Conservation (phyloP, 179 eudicot genomes). For the Patellifolia procumbens region DNA sequence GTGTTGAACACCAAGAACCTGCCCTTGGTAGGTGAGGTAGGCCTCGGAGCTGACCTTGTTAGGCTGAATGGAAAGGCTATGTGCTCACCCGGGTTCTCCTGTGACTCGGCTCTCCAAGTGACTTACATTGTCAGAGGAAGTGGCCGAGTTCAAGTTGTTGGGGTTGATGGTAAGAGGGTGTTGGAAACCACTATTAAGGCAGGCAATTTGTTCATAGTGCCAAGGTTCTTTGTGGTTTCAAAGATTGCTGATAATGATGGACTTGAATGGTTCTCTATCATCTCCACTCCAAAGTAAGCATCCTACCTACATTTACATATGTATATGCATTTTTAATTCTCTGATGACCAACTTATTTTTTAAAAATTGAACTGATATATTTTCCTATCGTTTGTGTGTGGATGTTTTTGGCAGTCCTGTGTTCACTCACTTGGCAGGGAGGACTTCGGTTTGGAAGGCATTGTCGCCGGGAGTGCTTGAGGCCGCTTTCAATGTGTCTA, state of each 20-base stretch:
- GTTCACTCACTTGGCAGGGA: conserved; percentile 82
- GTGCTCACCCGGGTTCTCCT: too few species aligned
- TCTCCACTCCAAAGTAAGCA: conserved; percentile 54
- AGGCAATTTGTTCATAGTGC: conserved; percentile 67
- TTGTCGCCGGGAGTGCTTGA: conserved; percentile 64
- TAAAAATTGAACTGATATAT: too few species aligned
- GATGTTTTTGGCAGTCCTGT: conserved; percentile 60
- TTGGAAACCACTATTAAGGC: conserved; percentile 56
- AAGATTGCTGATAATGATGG: conserved; percentile 69
- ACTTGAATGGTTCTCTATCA: conserved; percentile 82
- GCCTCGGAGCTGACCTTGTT: too few species aligned
- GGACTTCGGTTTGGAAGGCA: conserved; percentile 71
- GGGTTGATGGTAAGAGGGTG: conserved; percentile 65
- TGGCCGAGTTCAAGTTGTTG: conserved; percentile 75
- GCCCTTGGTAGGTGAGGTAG: too few species aligned
- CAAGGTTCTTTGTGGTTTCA: conserved; percentile 71
- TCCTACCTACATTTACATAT: too few species aligned
- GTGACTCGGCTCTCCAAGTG: too few species aligned
- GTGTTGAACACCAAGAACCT: too few species aligned
- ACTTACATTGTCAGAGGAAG: too few species aligned
- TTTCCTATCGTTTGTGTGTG: too few species aligned
- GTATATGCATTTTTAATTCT: too few species aligned
- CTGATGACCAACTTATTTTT: too few species aligned
- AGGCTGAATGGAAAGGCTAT: too few species aligned
- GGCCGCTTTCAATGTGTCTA: conserved; percentile 63